These are phyloP conservation scores for Nannochloropsis gaditana DNA, from an alignment of 108 stramenopile genomes.

Conservation along the genomic window DNA sequence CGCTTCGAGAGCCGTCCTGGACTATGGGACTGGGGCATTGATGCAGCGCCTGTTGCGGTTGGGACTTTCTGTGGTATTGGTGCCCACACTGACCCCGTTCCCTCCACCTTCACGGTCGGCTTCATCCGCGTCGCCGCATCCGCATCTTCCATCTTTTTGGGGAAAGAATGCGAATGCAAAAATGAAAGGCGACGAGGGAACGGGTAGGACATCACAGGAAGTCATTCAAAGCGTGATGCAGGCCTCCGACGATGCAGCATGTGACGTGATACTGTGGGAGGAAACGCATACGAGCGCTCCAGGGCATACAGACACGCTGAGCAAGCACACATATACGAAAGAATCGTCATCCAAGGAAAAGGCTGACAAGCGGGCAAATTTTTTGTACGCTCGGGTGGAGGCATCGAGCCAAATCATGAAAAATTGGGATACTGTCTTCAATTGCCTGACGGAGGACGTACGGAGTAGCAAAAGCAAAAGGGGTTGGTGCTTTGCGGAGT, in stretches of 20 bases:
- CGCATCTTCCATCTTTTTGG: too few species aligned
- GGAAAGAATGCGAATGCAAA: too few species aligned
- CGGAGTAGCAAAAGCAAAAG: not conserved
- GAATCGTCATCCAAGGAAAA: too few species aligned
- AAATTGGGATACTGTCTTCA: slow-evolving; percentile 4
- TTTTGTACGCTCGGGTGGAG: not conserved
- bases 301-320: too few species aligned
- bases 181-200: too few species aligned
- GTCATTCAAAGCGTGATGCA: too few species aligned
- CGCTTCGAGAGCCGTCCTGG: not conserved
- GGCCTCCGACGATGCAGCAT: not conserved
- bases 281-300: not conserved
- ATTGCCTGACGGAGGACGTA: not conserved
- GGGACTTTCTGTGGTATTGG: not conserved
- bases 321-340: too few species aligned
- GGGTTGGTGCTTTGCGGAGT: not conserved
- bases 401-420: not conserved
- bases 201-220: too few species aligned
- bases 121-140: too few species aligned
- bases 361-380: not conserved
- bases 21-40: not conserved
- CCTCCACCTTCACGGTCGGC: not conserved
- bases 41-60: not conserved
- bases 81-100: not conserved
- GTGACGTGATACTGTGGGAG: slow-evolving; percentile 13